These are phyloP conservation scores for Coemansia biformis DNA, from an alignment of 192 early-diverging fungal genomes.

Conservation along the genomic window DNA sequence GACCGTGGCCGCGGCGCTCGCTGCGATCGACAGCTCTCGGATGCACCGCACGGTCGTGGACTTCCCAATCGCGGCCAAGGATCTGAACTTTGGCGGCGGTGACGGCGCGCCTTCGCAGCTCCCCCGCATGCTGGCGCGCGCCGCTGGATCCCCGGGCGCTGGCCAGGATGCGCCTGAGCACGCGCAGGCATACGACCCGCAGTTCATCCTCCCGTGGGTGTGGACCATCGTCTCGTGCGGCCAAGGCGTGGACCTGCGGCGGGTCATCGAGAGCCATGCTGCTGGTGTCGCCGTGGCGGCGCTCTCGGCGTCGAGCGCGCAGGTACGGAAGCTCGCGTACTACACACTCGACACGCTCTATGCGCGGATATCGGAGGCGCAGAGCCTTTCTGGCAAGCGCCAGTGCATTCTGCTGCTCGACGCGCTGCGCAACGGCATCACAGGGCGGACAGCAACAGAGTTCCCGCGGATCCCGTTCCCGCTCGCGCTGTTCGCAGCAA, in stretches of 20 bases:
- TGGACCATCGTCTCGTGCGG: conserved; percentile 30
- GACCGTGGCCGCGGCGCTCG: conserved; percentile 21
- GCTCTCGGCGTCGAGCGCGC: conserved; percentile 27
- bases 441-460: conserved; percentile 1
- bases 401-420: conserved; percentile 36
- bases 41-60: conserved; percentile 32
- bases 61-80: conserved; percentile 8
- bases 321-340: conserved; percentile 38
- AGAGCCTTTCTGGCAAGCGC: conserved; percentile 12
- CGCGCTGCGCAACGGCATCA: conserved; percentile 40
- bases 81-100: background rate
- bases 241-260: conserved; percentile 9
- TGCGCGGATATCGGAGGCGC: conserved; percentile 4
- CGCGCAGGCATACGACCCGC: conserved; percentile 24
- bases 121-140: background rate
- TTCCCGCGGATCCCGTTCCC: conserved; percentile 36
- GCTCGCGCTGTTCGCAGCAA: conserved; percentile 31
- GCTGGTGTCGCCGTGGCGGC: conserved; percentile 30
- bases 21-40: conserved; percentile 14
- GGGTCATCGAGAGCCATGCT: conserved; percentile 33
- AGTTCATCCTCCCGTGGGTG: conserved; percentile 36
- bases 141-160: no score
- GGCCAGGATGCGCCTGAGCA: background rate
- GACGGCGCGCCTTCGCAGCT: background rate
- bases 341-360: conserved; percentile 29